Evolutionary conservation across 768 basidiomycete species (phyloP).

Genomic region (Lactifluus piperatus): DNA sequence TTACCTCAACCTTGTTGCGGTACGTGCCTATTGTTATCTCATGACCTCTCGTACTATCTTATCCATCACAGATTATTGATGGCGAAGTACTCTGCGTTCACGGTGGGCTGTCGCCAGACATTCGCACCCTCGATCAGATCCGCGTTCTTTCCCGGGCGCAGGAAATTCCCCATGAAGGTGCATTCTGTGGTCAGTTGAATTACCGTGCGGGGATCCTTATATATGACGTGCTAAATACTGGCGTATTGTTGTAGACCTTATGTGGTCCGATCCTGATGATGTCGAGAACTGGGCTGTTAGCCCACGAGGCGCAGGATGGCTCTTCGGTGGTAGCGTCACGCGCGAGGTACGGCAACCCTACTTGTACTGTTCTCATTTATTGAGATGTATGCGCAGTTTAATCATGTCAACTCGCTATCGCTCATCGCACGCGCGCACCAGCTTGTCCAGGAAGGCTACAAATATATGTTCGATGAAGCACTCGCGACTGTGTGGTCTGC

Average conservation of each 20-base stretch:
- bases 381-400: slow-evolving; percentile 49
- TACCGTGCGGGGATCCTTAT: background rate
- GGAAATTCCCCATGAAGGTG: slow-evolving; percentile 96
- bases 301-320: slow-evolving; percentile 92
- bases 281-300: slow-evolving; percentile 96
- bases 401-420: slow-evolving; percentile 78
- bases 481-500: too few relatives aligned
- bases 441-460: slow-evolving; percentile 91
- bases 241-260: slow-evolving; percentile 52
- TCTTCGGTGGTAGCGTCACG: slow-evolving; percentile 84
- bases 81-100: slow-evolving; percentile 90
- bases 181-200: slow-evolving; percentile 72
- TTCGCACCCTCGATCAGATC: slow-evolving; percentile 90
- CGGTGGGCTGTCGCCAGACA: slow-evolving; percentile 92
- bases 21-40: slow-evolving; percentile 30
- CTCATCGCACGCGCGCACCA: slow-evolving; percentile 96
- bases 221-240: background rate
- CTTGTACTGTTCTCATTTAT: background rate
- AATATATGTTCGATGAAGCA: slow-evolving; percentile 92
- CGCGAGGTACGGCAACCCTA: slow-evolving; percentile 47
- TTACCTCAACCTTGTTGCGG: slow-evolving; percentile 89
- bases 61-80: slow-evolving; percentile 70
- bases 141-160: slow-evolving; percentile 89
- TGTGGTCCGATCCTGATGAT: slow-evolving; percentile 98
- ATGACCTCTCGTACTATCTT: background rate